These are phyloP conservation scores for Candida maris DNA, from an alignment of 805 yeast species.

Conservation along the genomic window DNA sequence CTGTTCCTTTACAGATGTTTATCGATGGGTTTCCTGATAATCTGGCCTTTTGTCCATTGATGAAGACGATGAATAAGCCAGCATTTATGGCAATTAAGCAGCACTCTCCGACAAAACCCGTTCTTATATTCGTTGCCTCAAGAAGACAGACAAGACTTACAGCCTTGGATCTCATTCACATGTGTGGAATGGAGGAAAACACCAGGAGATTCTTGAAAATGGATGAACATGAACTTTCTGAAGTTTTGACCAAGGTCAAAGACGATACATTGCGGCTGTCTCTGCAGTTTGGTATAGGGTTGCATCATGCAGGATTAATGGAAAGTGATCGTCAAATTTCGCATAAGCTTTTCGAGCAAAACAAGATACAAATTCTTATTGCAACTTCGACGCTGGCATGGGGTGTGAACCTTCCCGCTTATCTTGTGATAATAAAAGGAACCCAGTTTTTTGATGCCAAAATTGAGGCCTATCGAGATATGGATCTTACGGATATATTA, in stretches of 20 bases:
- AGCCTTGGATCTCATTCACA: conserved; percentile 70
- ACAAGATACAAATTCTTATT: conserved; percentile 64
- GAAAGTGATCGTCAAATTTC: conserved; percentile 68
- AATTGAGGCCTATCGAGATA: conserved; percentile 68
- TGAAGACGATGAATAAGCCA: conserved; percentile 88
- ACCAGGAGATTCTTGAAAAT: conserved; percentile 68
- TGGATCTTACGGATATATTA: conserved; percentile 77
- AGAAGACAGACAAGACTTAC: conserved; percentile 80
- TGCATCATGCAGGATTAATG: conserved; percentile 80
- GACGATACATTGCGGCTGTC: conserved; percentile 79
- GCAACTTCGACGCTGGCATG: conserved; percentile 85
- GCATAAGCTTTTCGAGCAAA: conserved; percentile 66
- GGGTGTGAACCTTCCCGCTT: conserved; percentile 85
- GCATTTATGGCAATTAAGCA: conserved; percentile 90
- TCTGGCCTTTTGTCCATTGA: conserved; percentile 74
- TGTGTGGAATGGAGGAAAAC: conserved; percentile 75
- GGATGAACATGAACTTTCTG: conserved; percentile 59
- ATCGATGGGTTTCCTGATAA: conserved; percentile 85
- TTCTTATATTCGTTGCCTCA: conserved; percentile 79
- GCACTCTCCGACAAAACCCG: conserved; percentile 84
- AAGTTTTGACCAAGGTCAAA: conserved; percentile 51
- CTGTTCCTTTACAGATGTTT: conserved; percentile 82
- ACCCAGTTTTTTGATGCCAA: conserved; percentile 63
- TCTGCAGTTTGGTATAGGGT: conserved; percentile 74
- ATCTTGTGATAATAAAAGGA: conserved; percentile 73